Percentiles rank a stretch among this genome's conserved stretches.
These are phyloP conservation scores for Salix suchowensis DNA, from an alignment of 345 rosid species.

Conservation along the genomic window DNA sequence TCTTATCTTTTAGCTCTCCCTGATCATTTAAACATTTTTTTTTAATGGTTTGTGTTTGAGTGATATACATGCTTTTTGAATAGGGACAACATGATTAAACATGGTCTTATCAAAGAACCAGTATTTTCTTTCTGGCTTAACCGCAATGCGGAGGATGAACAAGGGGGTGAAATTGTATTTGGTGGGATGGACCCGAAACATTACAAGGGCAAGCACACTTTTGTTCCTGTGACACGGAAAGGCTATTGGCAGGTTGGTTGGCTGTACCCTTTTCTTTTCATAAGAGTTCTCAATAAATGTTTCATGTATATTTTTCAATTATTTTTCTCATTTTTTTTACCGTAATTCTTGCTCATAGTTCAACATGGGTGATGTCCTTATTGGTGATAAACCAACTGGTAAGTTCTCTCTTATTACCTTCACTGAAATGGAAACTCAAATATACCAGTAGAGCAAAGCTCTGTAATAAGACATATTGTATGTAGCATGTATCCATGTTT, in stretches of 20 bases:
- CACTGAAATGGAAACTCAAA: neutral
- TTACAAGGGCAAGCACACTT: slow-evolving; percentile 28
- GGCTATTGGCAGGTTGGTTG: slow-evolving; percentile 34
- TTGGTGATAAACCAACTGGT: slow-evolving; percentile 26
- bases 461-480: neutral
- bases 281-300: neutral
- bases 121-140: slow-evolving; percentile 35
- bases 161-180: slow-evolving; percentile 34
- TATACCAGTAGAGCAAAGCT: neutral
- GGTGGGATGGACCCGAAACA: slow-evolving; percentile 33
- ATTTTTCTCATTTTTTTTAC: neutral
- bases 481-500: neutral
- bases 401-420: neutral
- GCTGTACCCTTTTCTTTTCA: neutral
- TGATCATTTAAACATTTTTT: neutral
- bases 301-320: neutral
- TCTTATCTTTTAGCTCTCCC: neutral
- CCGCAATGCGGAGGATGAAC: slow-evolving; percentile 18
- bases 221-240: slow-evolving; percentile 31
- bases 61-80: neutral
- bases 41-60: neutral
- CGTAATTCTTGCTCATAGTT: slow-evolving; percentile 11
- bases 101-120: slow-evolving; percentile 23
- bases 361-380: slow-evolving; percentile 31
- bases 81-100: slow-evolving; percentile 31